These are phyloP conservation scores for Albophoma yamanashiensis DNA, from an alignment of 2,329 filamentous ascomycete species.

Conservation along the genomic window DNA sequence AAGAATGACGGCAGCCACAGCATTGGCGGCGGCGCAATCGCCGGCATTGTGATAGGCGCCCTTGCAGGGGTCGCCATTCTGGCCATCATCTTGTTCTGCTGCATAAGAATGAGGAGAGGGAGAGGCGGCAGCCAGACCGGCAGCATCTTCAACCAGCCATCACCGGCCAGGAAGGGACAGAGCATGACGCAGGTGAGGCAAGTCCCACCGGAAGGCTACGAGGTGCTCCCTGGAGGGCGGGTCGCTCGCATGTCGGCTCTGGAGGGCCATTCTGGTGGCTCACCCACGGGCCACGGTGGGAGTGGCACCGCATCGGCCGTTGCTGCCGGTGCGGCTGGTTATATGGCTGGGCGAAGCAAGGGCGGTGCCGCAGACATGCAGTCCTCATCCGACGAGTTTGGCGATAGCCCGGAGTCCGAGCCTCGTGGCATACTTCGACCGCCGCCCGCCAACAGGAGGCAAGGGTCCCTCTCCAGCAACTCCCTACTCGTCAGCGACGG, in stretches of 20 bases:
- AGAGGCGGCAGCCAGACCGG: conserved; percentile 51
- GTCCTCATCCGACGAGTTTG: conserved; percentile 63
- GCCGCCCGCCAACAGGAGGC: conserved; percentile 54
- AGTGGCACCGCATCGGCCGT: conserved; percentile 7
- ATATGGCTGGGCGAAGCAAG: conserved; percentile 31
- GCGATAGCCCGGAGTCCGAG: conserved; percentile 61
- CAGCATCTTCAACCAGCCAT: conserved; percentile 83
- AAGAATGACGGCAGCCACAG: conserved; percentile 19
- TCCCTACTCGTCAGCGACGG: conserved; percentile 65
- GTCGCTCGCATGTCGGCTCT: conserved; percentile 94
- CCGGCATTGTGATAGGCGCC: conserved; percentile 78
- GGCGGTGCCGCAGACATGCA: conserved; percentile 35
- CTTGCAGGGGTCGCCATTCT: conserved; percentile 61
- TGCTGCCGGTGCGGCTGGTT: conserved; percentile 29
- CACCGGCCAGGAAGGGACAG: conserved; percentile 49
- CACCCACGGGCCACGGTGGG: conserved; percentile 41
- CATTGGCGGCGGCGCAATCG: conserved; percentile 78
- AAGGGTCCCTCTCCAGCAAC: conserved; percentile 81
- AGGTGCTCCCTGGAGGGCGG: conserved; percentile 73
- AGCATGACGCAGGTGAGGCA: conserved; percentile 26
- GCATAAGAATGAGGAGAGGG: conserved; percentile 39
- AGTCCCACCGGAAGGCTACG: conserved; percentile 45
- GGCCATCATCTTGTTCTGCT: conserved; percentile 58
- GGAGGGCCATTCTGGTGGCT: conserved; percentile 60
- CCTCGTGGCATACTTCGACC: conserved; percentile 46